A percentile compares a stretch with the other conserved stretches of the same genome.
phyloP scores from a whole-genome alignment of 2,329 filamentous ascomycete species.

The Endoconidiophora laricicola region DNA sequence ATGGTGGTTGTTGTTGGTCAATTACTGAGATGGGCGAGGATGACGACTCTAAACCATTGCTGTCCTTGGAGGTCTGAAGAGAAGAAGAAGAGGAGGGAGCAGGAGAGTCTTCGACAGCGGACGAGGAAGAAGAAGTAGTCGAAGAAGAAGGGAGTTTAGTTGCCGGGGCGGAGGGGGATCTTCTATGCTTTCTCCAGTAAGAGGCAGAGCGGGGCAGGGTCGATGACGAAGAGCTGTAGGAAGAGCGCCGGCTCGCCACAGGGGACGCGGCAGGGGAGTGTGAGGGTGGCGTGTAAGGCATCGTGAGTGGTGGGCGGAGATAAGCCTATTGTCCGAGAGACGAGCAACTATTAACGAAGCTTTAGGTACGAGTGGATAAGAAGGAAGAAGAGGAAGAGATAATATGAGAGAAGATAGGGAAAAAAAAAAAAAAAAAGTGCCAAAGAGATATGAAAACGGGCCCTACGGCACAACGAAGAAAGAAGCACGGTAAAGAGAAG shows the following conservation, averaged over 20 bases:
- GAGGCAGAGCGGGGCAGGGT: constrained; percentile 46
- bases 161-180: constrained; percentile 30
- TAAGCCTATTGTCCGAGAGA: constrained; percentile 3
- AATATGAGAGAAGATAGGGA: background rate
- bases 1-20: constrained; percentile 3
- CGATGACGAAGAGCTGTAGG: constrained; percentile 33
- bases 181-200: constrained; percentile 46
- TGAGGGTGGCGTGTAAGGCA: constrained; percentile 79
- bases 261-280: constrained; percentile 46
- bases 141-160: constrained; percentile 1
- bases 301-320: constrained; percentile 20
- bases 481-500: background rate
- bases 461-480: background rate
- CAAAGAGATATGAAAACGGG: constrained; percentile 1
- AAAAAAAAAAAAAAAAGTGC: background rate
- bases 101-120: background rate
- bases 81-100: constrained; percentile 7
- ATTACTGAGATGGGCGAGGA: constrained; percentile 3
- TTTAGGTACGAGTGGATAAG: background rate
- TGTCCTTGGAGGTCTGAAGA: constrained; percentile 3
- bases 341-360: background rate
- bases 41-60: constrained; percentile 8
- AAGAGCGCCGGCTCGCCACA: constrained; percentile 41
- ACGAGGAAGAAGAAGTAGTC: constrained; percentile 6
- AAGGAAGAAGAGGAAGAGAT: background rate